phyloP scores from a whole-genome alignment of 2,329 filamentous ascomycete species.

The Ophiostoma tasmaniense region DNA sequence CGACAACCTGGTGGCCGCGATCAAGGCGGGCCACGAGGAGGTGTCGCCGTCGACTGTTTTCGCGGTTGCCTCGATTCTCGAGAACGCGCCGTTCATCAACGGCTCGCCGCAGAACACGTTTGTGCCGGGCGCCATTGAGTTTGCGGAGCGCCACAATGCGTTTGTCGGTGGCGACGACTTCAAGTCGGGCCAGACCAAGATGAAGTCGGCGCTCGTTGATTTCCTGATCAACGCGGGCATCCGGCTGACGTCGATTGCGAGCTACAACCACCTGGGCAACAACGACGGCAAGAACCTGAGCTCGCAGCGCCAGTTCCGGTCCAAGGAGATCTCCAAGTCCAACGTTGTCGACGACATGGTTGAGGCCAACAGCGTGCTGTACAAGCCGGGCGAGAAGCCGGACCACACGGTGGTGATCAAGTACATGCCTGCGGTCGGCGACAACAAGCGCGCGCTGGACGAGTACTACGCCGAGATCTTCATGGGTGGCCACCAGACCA shows the following conservation, averaged over 20 bases:
- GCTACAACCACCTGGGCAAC: slow-evolving; percentile 99
- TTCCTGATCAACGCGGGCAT: slow-evolving; percentile 98
- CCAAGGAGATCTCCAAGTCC: slow-evolving; percentile 99
- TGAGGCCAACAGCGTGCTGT: slow-evolving; percentile 83
- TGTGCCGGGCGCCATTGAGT: slow-evolving; percentile 80
- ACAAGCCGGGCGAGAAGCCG: slow-evolving; percentile 86
- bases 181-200: slow-evolving; percentile 99
- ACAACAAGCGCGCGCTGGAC: slow-evolving; percentile 97
- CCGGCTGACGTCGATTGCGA: slow-evolving; percentile 96
- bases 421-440: slow-evolving; percentile 98
- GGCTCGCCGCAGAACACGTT: slow-evolving; percentile 99
- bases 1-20: slow-evolving; percentile 82
- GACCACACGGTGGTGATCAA: slow-evolving; percentile 99
- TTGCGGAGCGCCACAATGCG: slow-evolving; percentile 76
- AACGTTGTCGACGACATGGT: slow-evolving; percentile 99
- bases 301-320: slow-evolving; percentile 96
- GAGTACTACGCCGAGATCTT: slow-evolving; percentile 99
- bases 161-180: slow-evolving; percentile 99
- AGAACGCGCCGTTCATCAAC: slow-evolving; percentile 92
- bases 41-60: slow-evolving; percentile 95
- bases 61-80: slow-evolving; percentile 86
- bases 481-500: slow-evolving; percentile 96
- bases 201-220: slow-evolving; percentile 98
- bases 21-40: slow-evolving; percentile 79
- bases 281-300: slow-evolving; percentile 98